These are phyloP conservation scores for Samsoniella hepiali DNA, from an alignment of 2,329 filamentous ascomycete genomes.

Conservation along the genomic window DNA sequence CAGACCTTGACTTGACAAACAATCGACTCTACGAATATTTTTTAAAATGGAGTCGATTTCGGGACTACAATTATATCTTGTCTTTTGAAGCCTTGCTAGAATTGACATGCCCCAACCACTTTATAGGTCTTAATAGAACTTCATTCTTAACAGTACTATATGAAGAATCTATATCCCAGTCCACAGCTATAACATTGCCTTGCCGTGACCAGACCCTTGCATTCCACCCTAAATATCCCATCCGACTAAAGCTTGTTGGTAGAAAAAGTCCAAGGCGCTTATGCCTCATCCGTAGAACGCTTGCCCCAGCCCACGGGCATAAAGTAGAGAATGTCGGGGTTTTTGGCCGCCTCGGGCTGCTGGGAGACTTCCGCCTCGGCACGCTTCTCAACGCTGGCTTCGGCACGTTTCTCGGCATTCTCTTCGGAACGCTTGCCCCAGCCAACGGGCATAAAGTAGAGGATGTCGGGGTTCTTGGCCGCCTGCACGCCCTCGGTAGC, in stretches of 20 bases:
- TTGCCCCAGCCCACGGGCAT: slow-evolving; percentile 15
- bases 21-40: too few relatives aligned
- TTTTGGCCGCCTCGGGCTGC: slow-evolving; percentile 4
- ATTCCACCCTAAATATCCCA: not conserved
- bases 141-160: not conserved
- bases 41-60: too few relatives aligned
- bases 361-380: slow-evolving; percentile 4
- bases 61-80: too few relatives aligned
- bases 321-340: slow-evolving; percentile 17
- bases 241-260: not conserved
- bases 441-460: slow-evolving; percentile 2
- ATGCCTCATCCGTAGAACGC: not conserved
- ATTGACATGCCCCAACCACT: too few relatives aligned
- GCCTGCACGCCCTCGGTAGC: not conserved
- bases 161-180: not conserved
- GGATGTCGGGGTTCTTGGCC: not conserved
- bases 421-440: slow-evolving; percentile 1
- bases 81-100: too few relatives aligned
- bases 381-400: slow-evolving; percentile 3
- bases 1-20: too few relatives aligned
- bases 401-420: not conserved
- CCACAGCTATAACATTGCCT: not conserved
- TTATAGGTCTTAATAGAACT: too few relatives aligned
- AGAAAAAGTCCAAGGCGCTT: too few relatives aligned
- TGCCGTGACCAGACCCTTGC: not conserved